A percentile compares a stretch with the other conserved stretches of the same genome.
phyloP scores from a whole-genome alignment of 441 rosid species.

The Corymbia calophylla region DNA sequence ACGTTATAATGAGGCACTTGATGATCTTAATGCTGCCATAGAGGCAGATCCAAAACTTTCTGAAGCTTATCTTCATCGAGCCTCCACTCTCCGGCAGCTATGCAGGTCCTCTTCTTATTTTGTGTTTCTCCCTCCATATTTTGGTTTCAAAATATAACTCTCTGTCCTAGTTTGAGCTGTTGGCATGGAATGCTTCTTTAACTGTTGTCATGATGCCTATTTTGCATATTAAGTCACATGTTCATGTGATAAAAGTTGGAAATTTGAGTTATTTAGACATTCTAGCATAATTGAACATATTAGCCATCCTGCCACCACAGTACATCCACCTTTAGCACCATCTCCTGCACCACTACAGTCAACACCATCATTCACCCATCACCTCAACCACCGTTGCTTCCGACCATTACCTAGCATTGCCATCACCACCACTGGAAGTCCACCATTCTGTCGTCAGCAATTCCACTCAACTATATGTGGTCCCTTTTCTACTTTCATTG shows the following conservation, averaged over 20 bases:
- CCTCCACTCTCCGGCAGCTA: slow-evolving; percentile 69
- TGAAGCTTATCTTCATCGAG: slow-evolving; percentile 70
- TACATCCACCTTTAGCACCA: not conserved
- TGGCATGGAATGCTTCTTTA: not conserved
- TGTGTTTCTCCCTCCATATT: not conserved
- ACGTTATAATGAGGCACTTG: slow-evolving; percentile 73
- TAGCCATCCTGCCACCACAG: not conserved
- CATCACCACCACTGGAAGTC: not conserved
- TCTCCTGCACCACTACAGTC: not conserved
- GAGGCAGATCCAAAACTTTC: slow-evolving; percentile 86
- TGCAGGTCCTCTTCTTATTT: slow-evolving; percentile 56
- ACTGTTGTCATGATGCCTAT: not conserved
- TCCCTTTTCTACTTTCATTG: not conserved
- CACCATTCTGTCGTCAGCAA: not conserved
- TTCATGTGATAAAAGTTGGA: not conserved
- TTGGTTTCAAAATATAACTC: not conserved
- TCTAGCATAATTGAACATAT: not conserved
- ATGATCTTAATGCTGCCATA: slow-evolving; percentile 90
- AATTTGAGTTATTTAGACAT: not conserved
- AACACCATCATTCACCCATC: not conserved
- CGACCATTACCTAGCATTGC: not conserved
- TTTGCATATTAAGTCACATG: not conserved
- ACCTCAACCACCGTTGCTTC: not conserved
- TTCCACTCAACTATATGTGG: not conserved
- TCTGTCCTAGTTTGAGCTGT: not conserved